Percentiles rank a stretch among this genome's conserved stretches.
Conservation (phyloP, 208 protist genomes). For the Acanthamoeba culbertsoni region DNA sequence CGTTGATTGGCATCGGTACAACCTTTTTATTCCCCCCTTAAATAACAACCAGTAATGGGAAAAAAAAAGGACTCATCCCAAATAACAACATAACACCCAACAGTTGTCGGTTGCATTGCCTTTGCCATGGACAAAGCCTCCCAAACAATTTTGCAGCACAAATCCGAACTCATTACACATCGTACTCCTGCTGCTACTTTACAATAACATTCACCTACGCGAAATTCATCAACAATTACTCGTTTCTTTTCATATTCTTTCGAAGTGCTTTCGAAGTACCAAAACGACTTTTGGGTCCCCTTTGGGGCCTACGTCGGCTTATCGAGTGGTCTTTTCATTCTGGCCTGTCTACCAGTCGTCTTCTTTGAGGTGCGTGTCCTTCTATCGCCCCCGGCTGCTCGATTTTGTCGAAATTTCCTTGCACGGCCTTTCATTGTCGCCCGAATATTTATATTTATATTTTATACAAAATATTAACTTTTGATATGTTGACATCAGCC, state of each 20-base stretch:
- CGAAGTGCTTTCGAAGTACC: background rate
- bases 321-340: background rate
- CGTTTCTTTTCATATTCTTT: background rate
- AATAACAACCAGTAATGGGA: no score
- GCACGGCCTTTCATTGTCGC: no score
- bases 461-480: no score
- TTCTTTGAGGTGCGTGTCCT: background rate
- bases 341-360: background rate
- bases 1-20: background rate
- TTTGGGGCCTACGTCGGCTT: constrained; percentile 20
- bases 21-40: background rate
- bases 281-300: constrained; percentile 6
- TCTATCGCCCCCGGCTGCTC: no score
- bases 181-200: background rate
- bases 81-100: no score
- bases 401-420: background rate
- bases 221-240: background rate
- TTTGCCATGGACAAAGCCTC: background rate
- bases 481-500: background rate
- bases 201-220: no score
- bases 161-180: background rate
- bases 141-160: background rate
- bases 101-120: constrained; percentile 9
- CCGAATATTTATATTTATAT: no score
- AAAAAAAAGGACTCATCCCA: no score